Evolutionary conservation across 305 asterid genomes (phyloP).

Genomic region (Andrographis paniculata): DNA sequence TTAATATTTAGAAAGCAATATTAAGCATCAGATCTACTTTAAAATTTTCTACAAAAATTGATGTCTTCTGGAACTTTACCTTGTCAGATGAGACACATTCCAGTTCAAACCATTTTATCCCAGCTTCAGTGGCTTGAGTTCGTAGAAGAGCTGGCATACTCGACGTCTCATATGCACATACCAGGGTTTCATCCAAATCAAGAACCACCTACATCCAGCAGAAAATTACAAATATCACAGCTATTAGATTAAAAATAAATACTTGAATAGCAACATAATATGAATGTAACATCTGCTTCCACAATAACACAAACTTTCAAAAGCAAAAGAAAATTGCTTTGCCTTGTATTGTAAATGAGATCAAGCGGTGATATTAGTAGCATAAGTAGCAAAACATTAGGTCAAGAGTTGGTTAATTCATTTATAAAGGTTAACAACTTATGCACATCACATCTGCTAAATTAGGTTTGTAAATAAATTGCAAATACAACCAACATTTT

Average conservation of each 20-base stretch:
- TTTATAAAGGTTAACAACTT: too few relatives aligned
- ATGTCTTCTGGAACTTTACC: constrained; percentile 27
- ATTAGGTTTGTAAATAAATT: too few relatives aligned
- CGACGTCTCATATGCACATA: constrained; percentile 70
- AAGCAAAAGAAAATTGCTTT: too few relatives aligned
- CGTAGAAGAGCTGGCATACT: constrained; percentile 53
- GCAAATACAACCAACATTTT: too few relatives aligned
- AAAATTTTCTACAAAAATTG: constrained; percentile 6
- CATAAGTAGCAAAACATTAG: too few relatives aligned
- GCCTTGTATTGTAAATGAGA: background rate
- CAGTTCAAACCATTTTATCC: constrained; percentile 72
- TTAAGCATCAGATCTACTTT: constrained; percentile 15
- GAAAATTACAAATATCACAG: background rate
- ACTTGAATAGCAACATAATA: background rate
- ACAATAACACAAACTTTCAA: background rate
- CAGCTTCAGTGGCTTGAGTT: constrained; percentile 69
- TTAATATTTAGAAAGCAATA: constrained; percentile 14
- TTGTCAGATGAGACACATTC: constrained; percentile 67
- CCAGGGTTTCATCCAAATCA: constrained; percentile 76
- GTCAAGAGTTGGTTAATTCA: too few relatives aligned
- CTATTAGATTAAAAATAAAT: background rate
- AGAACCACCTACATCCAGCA: constrained; percentile 51
- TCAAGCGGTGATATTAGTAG: constrained; percentile 1
- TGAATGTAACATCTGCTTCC: background rate
- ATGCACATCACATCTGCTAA: too few relatives aligned